A percentile compares a stretch with the other conserved stretches of the same genome.
These are phyloP conservation scores for Pythium utonaiense DNA, from an alignment of 352 stramenopile genomes.

Conservation along the genomic window DNA sequence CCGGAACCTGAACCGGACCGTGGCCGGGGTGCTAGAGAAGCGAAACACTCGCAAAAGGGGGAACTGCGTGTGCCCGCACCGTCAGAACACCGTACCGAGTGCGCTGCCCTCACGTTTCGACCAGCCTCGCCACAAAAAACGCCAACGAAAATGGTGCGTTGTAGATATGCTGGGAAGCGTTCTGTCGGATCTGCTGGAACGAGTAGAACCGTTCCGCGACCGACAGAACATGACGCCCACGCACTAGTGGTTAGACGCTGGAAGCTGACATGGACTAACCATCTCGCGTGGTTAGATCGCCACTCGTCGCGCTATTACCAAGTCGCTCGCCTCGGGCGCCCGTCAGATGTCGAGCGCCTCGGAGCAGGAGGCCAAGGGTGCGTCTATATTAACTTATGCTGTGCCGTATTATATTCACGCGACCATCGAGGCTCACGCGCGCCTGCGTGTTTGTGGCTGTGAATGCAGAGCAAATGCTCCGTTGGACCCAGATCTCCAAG, in stretches of 20 bases:
- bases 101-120: constrained; percentile 25
- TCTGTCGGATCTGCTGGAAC: not conserved
- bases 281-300: constrained; percentile 10
- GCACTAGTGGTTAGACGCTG: too few species aligned
- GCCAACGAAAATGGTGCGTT: constrained; percentile 24
- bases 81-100: constrained; percentile 9
- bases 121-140: constrained; percentile 26
- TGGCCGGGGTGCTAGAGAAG: constrained; percentile 22
- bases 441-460: not conserved
- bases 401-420: not conserved
- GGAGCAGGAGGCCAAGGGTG: constrained; percentile 80
- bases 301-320: constrained; percentile 36
- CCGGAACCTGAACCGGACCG: constrained; percentile 18
- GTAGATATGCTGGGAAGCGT: not conserved
- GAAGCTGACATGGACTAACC: constrained; percentile 5
- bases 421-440: not conserved
- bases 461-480: constrained; percentile 70
- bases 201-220: not conserved
- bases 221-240: too few species aligned
- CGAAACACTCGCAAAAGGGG: constrained; percentile 11
- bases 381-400: constrained; percentile 12
- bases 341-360: constrained; percentile 80
- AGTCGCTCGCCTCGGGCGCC: constrained; percentile 50
- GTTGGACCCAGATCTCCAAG: constrained; percentile 85
- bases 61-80: constrained; percentile 14